Base-by-base conservation (phyloP, 2,329 filamentous ascomycete genomes). In the Cladorrhinum sp. region DNA sequence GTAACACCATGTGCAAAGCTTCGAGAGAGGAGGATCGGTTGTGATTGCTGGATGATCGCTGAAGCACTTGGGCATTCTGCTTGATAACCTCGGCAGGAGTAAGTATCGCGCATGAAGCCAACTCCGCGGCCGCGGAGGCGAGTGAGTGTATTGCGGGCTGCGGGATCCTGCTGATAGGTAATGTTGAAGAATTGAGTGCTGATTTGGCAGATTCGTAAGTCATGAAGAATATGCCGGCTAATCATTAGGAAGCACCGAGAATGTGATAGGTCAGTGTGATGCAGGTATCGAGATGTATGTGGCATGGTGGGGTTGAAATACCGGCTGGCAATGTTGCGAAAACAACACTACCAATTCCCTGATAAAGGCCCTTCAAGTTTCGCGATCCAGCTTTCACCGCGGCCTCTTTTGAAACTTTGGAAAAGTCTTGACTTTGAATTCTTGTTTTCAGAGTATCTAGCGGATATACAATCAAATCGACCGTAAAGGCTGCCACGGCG, bases 71-170 rank as follows among this genome's bases (percentile, higher is more conserved):
- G 0, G 93, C 92, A 74, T 96, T 96, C 72, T 96, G 92, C 77
- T 97, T 96, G 65, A 96, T 85, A 7, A 96, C 91, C 73, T 96
- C 92, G 14, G 92, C 91, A 0, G 92, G 93, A 0, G 92, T 94
- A 36, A 96, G 83, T 63, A 96, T 90, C 20, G 92, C 81, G 71
- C 93, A 96, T 4, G 91, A 93, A 2, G 92, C 90, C 67, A 92
- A 83, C 75, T 97, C 93, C 1, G 89, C 93, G 16, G 86, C 76
- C 1, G 86, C 88, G 1, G 91, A 96, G 12, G 92, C 88, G 2
- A 83, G 75, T 5, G 89, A 83, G 72, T 96, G 89, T 59, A 92
- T 82, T 9, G 92, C 66, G 0, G 91, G 86, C 55, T 84, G 79
- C 1, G 91, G 90, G 0, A 30, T 30, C 92, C 63, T 62, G 70